Evolutionary conservation across 306 rosid genomes (phyloP), one percentile per base, ranked within the genome.

Genomic region (Fragaria nilgerrensis): DNA sequence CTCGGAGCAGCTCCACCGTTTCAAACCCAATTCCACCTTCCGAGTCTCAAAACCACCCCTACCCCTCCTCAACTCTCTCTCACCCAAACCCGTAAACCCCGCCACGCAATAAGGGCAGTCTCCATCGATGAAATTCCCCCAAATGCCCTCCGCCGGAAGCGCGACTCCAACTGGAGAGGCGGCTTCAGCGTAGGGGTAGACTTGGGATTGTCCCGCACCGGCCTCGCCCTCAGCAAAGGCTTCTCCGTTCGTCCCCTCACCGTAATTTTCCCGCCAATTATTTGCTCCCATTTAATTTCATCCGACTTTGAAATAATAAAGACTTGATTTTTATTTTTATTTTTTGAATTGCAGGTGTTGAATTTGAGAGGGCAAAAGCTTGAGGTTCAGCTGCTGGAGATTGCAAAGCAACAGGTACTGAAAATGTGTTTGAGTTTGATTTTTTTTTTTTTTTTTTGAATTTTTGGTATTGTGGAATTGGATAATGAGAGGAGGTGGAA

Each of bases 131-230:
- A 89, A 76, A 81, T 92, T 80, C 91, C 93, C 62, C 93, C 98
- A 45, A 92, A 92, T 77, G 97, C 96, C 70, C 77, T 89, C 49
- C 87, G 87, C 47, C 89, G 89, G 82, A 89, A 89, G 70, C 78
- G 56, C 11, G 92, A 92, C 43, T 81, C 93, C 1, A 80, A 82
- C 8, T 95, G 97, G 97, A 85, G 89, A 79, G 96, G 96, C 56
- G 97, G 98, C 2, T 95, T 95, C 83, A 92, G 97, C 45, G 85
- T 95, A 20, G 98, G 98, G 36, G 78, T 95, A 0, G 98, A 95
- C 78, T 78, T 95, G 82, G 98, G 98, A 43, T 62, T 87, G 86
- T 82, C 90, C 19, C 96, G 98, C 36, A 90, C 93, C 55, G 97
- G 98, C 64, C 78, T 95, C 58, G 97, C 97, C 15, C 81, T 95